These are phyloP conservation scores for Vinca minor DNA, from an alignment of 257 asterid genomes.

Conservation along the genomic window DNA sequence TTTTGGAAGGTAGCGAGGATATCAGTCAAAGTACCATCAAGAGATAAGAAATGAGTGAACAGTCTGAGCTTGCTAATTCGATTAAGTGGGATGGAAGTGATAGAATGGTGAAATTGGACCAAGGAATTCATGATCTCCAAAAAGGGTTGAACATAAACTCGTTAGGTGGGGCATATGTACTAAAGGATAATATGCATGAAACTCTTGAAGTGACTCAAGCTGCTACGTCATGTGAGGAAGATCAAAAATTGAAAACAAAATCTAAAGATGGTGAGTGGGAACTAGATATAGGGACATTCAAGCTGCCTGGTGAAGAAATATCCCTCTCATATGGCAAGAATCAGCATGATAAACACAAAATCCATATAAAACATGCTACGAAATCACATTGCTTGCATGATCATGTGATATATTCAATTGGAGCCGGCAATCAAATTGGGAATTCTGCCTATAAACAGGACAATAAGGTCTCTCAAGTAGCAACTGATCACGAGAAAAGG, in stretches of 20 bases:
- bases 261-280: slow-evolving; percentile 19
- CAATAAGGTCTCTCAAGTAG: slow-evolving; percentile 22
- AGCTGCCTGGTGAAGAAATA: slow-evolving; percentile 28
- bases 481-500: slow-evolving; percentile 21
- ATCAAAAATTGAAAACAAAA: slow-evolving; percentile 24
- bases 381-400: slow-evolving; percentile 21
- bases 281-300: slow-evolving; percentile 19
- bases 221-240: slow-evolving; percentile 26
- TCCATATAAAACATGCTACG: slow-evolving; percentile 12
- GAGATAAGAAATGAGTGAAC: slow-evolving; percentile 24
- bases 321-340: slow-evolving; percentile 22
- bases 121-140: slow-evolving; percentile 3
- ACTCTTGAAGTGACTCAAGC: slow-evolving; percentile 23
- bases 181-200: slow-evolving; percentile 17
- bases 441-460: slow-evolving; percentile 20
- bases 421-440: slow-evolving; percentile 24
- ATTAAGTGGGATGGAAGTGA: slow-evolving; percentile 20
- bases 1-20: slow-evolving; percentile 15
- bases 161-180: slow-evolving; percentile 20
- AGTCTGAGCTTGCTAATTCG: slow-evolving; percentile 26
- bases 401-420: slow-evolving; percentile 24
- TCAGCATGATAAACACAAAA: slow-evolving; percentile 17
- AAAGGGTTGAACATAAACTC: slow-evolving; percentile 27
- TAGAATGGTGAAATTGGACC: slow-evolving; percentile 3
- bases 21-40: slow-evolving; percentile 23